A percentile compares a stretch with the other conserved stretches of the same genome.
Evolutionary conservation across 805 yeast genomes (phyloP).

Genomic region (Metschnikowia bowlesiae): DNA sequence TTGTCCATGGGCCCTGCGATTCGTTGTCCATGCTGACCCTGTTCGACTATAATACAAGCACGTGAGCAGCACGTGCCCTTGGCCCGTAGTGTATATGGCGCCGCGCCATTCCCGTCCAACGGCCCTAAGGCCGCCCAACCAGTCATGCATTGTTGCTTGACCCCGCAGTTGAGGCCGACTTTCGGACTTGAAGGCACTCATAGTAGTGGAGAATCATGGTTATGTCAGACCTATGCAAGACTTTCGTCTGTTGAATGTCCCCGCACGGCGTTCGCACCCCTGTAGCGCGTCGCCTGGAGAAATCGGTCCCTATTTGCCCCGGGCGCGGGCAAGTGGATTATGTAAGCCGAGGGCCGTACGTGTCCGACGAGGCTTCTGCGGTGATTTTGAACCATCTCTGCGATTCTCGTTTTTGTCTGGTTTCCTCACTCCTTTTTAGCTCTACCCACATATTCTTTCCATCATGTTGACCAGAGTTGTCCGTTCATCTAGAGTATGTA

Average conservation of each 20-base stretch:
- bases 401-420: neutral
- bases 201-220: no score
- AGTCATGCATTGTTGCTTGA: neutral
- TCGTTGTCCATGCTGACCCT: no score
- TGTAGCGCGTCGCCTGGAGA: constrained; percentile 1
- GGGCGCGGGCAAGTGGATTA: constrained; percentile 11
- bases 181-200: neutral
- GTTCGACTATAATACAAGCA: neutral
- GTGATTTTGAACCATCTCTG: constrained; percentile 9
- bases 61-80: neutral
- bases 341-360: constrained; percentile 21
- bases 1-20: no score
- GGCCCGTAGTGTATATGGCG: neutral
- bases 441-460: constrained; percentile 1
- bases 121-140: constrained; percentile 1
- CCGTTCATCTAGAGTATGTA: constrained; percentile 43
- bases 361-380: constrained; percentile 17
- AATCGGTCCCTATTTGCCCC: constrained; percentile 1
- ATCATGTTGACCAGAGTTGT: constrained; percentile 42
- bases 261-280: constrained; percentile 3
- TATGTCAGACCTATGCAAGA: no score
- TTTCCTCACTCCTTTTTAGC: constrained; percentile 6
- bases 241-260: neutral
- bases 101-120: constrained; percentile 2
- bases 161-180: neutral